Base-by-base conservation (phyloP, 2,329 filamentous ascomycete genomes). In the Ophiobolus disseminans region DNA sequence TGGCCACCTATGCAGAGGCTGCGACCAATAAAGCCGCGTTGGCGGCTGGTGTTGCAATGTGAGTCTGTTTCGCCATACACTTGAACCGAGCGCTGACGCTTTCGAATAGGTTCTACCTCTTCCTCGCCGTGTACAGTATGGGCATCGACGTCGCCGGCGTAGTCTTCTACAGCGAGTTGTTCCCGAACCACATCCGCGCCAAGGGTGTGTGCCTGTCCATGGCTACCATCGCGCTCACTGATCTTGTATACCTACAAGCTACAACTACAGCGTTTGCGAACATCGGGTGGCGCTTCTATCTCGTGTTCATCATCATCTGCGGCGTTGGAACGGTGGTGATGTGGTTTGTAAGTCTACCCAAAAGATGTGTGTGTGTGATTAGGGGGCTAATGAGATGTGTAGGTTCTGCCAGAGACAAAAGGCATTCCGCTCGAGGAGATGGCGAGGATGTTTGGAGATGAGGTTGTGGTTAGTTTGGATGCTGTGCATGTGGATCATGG, bases 221-320 rank as follows among this genome's bases (percentile, higher is more conserved):
- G 30, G 57, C 60, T 6, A 61, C 57, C 4, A 41, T 65, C n/a
- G 57, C 58, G 19, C 74, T 76, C 44, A 80, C 75, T 55, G 73
- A 68, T 34, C 57, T 68, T 9, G 50, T 70, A 3, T 68, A 63
- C 36, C 46, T 66, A 1, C 65, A 69, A 44, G 62, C 57, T 1
- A 64, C 66, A 2, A 58, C 65, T 2, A 69, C 63, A 3, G 69
- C 68, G 2, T 70, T 72, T 42, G 58, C 53, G 1, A 66, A 62
- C 14, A 68, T 71, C 34, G 60, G 61, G 6, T 69, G 67, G 62
- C 63, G 56, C 8, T 73, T 65, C 45, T 72, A 67, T 42, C 42
- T 72, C 11, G 57, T 68, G 2, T 66, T 63, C 41, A 65, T 63
- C 40, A 58, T 66, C 31, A 64, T 64, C 8, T 51, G 38, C 17